Percentiles rank a stretch among this genome's conserved stretches.
These are phyloP conservation scores for Sporothrix brasiliensis DNA, from an alignment of 2,329 filamentous ascomycete genomes.

Conservation along the genomic window DNA sequence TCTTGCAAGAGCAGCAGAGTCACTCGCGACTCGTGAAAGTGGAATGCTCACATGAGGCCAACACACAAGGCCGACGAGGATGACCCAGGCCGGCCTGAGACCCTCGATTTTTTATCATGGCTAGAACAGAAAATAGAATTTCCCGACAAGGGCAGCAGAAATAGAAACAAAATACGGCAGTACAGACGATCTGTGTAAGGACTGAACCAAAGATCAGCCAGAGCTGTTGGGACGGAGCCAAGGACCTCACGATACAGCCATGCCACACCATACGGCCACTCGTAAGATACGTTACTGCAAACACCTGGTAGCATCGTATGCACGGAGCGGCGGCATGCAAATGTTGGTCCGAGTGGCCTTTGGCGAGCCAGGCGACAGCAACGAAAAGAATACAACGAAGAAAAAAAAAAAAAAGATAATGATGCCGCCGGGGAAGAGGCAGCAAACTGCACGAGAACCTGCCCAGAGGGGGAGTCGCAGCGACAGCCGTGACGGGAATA, in stretches of 20 bases:
- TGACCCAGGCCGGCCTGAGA: slow-evolving; percentile 3
- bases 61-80: not conserved
- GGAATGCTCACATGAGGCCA: too few species aligned
- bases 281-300: not conserved
- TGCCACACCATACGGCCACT: not conserved
- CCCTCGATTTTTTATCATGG: not conserved
- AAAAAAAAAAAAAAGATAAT: not conserved
- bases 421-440: not conserved
- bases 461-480: not conserved
- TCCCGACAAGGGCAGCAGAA: not conserved
- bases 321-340: slow-evolving; percentile 9
- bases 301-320: not conserved
- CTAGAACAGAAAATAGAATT: slow-evolving; percentile 16
- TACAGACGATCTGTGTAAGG: not conserved
- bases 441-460: not conserved
- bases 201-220: not conserved
- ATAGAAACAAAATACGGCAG: not conserved
- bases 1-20: not conserved
- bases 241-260: not conserved
- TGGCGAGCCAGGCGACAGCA: too few species aligned
- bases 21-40: not conserved
- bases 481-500: slow-evolving; percentile 6
- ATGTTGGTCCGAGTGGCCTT: not conserved
- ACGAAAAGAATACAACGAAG: not conserved
- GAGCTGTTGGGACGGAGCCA: not conserved